Conservation (phyloP, 257 asterid genomes). For the Dorcoceras hygrometricum region DNA sequence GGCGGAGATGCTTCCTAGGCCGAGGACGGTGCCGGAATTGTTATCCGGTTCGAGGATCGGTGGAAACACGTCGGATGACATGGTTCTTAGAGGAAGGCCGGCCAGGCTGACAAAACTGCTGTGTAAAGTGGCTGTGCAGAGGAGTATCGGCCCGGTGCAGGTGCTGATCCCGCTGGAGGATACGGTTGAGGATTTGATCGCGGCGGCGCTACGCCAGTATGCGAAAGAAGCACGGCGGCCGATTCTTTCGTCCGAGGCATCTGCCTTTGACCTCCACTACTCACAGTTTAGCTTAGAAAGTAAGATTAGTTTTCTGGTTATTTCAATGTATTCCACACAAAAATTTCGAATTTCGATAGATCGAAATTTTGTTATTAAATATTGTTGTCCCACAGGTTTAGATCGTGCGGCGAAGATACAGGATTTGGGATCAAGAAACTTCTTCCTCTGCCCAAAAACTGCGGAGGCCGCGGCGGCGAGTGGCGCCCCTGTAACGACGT, state of each 20-base stretch:
- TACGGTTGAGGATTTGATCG: constrained; percentile 66
- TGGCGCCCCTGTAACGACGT: constrained; percentile 17
- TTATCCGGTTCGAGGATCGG: constrained; percentile 23
- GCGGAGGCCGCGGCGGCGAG: constrained; percentile 3
- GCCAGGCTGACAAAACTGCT: constrained; percentile 63
- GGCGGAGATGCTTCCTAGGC: constrained; percentile 45
- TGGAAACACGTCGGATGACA: constrained; percentile 23
- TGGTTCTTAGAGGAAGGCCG: constrained; percentile 25
- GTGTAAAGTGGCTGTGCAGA: constrained; percentile 70
- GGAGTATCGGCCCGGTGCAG: constrained; percentile 77
- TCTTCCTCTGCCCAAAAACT: constrained; percentile 50
- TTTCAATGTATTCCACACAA: too few relatives aligned
- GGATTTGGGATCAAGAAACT: constrained; percentile 79
- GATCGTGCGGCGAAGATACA: constrained; percentile 54
- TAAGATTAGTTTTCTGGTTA: too few relatives aligned
- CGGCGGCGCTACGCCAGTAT: constrained; percentile 64
- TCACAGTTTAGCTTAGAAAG: constrained; percentile 89
- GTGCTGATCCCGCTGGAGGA: constrained; percentile 67
- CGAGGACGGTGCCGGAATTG: constrained; percentile 75
- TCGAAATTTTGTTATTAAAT: neutral
- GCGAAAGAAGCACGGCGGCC: constrained; percentile 69
- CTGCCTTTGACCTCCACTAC: constrained; percentile 72
- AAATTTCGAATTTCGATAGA: too few relatives aligned
- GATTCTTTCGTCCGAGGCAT: constrained; percentile 34
- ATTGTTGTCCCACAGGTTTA: constrained; percentile 45